phyloP scores from a whole-genome alignment of 2,329 filamentous ascomycete genomes.

The Raffaelea deltoideospora region DNA sequence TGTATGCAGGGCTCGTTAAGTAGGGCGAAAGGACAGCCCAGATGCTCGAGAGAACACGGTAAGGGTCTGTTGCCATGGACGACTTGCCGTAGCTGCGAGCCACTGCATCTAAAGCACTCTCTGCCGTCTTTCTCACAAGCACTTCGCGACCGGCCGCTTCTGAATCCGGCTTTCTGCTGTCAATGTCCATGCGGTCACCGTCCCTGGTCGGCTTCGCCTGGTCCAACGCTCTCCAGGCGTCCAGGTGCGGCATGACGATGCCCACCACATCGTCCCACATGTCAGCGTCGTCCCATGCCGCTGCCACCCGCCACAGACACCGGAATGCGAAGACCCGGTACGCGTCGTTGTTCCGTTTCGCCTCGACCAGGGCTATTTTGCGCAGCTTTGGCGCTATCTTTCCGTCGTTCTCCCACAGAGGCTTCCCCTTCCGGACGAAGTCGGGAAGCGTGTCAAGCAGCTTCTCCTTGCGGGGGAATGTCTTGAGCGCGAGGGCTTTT shows the following conservation, averaged over 20 bases:
- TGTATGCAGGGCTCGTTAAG: constrained; percentile 22
- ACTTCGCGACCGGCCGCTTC: constrained; percentile 19
- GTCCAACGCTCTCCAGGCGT: constrained; percentile 41
- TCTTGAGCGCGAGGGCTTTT: constrained; percentile 71
- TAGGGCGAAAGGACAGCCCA: constrained; percentile 24
- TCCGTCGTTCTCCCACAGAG: constrained; percentile 38
- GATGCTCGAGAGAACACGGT: constrained; percentile 23
- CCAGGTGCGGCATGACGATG: constrained; percentile 48
- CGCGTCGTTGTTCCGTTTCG: constrained; percentile 74
- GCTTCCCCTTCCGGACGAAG: constrained; percentile 52
- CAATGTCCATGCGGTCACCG: constrained; percentile 2
- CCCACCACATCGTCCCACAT: constrained; percentile 51
- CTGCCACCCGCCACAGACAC: constrained; percentile 58
- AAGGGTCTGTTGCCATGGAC: constrained; percentile 21
- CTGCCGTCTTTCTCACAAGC: constrained; percentile 25
- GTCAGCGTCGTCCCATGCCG: constrained; percentile 55
- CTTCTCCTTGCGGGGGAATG: constrained; percentile 81
- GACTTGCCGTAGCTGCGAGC: constrained; percentile 32
- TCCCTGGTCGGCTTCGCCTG: constrained; percentile 21
- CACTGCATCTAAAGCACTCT: constrained; percentile 34
- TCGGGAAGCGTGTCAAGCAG: constrained; percentile 66
- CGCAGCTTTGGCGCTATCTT: constrained; percentile 49
- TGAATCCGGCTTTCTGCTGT: constrained; percentile 3
- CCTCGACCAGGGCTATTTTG: constrained; percentile 73
- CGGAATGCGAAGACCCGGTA: constrained; percentile 66